Percentiles rank a stretch among this genome's conserved stretches.
These are phyloP conservation scores for Beauveria varroae DNA, from an alignment of 2,329 filamentous ascomycete species.

Conservation along the genomic window DNA sequence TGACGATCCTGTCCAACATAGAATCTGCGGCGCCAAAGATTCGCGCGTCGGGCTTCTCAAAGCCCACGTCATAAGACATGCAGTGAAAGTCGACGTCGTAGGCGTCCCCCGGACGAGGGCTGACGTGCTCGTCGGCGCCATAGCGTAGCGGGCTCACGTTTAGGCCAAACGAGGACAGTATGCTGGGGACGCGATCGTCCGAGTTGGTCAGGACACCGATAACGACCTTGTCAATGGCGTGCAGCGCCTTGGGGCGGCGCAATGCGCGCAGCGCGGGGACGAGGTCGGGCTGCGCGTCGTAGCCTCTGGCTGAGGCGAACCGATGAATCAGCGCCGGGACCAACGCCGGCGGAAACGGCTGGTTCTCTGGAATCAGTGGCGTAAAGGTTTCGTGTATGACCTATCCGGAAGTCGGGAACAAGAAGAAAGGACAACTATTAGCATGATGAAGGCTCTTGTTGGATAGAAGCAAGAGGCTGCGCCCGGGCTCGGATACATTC, in stretches of 20 bases:
- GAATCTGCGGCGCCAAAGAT: constrained; percentile 50
- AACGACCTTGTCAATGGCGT: constrained; percentile 30
- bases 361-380: constrained; percentile 25
- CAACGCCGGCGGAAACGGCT: constrained; percentile 36
- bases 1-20: constrained; percentile 29
- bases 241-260: constrained; percentile 16
- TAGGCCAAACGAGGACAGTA: constrained; percentile 47
- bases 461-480: background rate
- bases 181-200: constrained; percentile 48
- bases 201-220: constrained; percentile 57
- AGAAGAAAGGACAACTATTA: background rate
- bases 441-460: background rate
- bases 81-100: constrained; percentile 47
- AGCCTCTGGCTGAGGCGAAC: constrained; percentile 47
- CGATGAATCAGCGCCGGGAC: constrained; percentile 40
- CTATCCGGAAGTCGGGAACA: constrained; percentile 22
- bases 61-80: constrained; percentile 56
- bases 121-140: constrained; percentile 11
- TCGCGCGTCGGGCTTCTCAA: constrained; percentile 47
- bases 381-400: constrained; percentile 48
- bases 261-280: constrained; percentile 36
- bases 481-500: constrained; percentile 31
- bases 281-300: constrained; percentile 40
- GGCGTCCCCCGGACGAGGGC: background rate
- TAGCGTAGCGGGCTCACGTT: constrained; percentile 32